Evolutionary conservation across 1,139 yeast genomes (phyloP), one percentile per base, ranked within the genome.

Genomic region (Kodamaea sp.): DNA sequence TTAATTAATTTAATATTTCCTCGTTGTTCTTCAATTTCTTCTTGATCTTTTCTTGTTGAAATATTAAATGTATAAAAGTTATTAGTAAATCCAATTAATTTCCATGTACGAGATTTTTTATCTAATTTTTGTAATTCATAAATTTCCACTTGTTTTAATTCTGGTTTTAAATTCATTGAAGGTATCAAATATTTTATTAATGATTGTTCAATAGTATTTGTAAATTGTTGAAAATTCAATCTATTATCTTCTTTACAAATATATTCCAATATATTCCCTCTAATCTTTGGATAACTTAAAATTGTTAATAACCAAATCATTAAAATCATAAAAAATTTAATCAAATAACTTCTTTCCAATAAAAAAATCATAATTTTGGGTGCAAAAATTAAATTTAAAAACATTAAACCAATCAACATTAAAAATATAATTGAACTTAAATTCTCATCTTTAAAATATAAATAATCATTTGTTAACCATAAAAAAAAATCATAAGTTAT

Each of bases 81-180:
- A 40, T 65, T 67, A 1, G 81, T 62, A 53, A 71, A 84, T 24
- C 87, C 85, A 2, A 78, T 57, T 5, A 58, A 46, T 35, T 63
- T 70, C 96, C 96, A 87, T 40, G 74, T 75, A 35, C 74, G 75
- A 2, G 71, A 59, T 4, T 60, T 62, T 7, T 61, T 56, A 53
- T 79, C 72, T 42, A 75, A 70, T 47, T 63, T 63, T 49, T 88
- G 96, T 29, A 87, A 61, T 55, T 88, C 96, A 62, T 68, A 88
- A 2, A 84, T 73, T 51, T 84, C 88, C 10, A 82, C 80, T 45
- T 73, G 70, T 39, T 67, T 44, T 12, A 38, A 22, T n/a, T 39
- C 37, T 9, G 39, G 30, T 23, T 36, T 42, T 4, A 34, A 37
- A 8, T 24, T 8, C n/a, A 9, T 8, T 25, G 32, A 30, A 12